Conservation (phyloP, 1,284 basidiomycete species). For the Hemileia vastatrix region DNA sequence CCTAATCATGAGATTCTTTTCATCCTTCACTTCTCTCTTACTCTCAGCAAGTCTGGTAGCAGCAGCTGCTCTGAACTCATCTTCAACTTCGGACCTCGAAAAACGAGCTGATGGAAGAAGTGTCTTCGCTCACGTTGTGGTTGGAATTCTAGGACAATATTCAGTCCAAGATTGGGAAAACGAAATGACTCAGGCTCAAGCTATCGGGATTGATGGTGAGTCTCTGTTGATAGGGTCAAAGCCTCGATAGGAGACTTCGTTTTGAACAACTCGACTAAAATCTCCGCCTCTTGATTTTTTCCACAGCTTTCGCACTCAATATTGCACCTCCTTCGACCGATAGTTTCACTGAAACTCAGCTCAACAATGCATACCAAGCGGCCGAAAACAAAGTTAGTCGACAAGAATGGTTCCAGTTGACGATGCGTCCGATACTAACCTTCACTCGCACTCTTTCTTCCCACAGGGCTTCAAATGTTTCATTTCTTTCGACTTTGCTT, state of each 20-base stretch:
- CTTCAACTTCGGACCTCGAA: neutral
- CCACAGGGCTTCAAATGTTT: neutral
- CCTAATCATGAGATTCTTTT: neutral
- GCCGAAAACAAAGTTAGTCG: no score
- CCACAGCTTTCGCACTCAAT: no score
- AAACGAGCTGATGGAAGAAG: neutral
- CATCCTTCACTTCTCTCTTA: neutral
- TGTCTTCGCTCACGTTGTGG: neutral
- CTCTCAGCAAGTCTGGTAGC: neutral
- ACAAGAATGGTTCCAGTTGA: no score
- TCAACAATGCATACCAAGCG: no score
- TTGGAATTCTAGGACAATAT: neutral
- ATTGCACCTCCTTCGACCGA: no score
- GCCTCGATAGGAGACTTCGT: no score
- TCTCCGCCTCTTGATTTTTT: no score
- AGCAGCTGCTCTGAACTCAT: neutral
- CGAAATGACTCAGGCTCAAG: neutral
- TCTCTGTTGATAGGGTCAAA: no score
- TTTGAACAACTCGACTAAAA: no score
- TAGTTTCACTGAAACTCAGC: no score
- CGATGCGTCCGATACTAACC: no score
- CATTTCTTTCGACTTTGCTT: conserved; percentile 39
- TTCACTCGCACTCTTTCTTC: no score
- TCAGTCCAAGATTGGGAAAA: neutral
- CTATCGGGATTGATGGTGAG: neutral